Evolutionary conservation across 1,284 basidiomycete genomes (phyloP).

Genomic region (Irpex lacteus): DNA sequence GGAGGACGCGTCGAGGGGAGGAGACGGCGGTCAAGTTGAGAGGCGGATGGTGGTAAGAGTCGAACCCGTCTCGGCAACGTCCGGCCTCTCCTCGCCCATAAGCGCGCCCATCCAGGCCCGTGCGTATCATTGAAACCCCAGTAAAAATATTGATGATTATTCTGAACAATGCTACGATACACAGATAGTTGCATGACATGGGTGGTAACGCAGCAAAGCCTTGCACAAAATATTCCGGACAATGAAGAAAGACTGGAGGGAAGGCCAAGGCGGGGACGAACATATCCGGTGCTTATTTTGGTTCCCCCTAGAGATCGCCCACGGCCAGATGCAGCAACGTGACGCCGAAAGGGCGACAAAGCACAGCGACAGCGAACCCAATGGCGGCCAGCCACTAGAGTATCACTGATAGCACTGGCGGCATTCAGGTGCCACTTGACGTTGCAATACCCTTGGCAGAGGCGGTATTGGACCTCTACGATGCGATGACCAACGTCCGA

Average conservation of each 20-base stretch:
- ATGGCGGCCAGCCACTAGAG: no score
- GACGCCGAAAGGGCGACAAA: not conserved
- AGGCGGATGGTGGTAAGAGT: conserved; percentile 16
- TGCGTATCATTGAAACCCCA: not conserved
- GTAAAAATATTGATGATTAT: not conserved
- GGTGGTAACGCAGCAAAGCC: not conserved
- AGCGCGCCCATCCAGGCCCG: not conserved
- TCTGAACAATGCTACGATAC: not conserved
- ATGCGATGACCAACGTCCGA: not conserved
- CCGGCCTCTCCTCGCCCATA: conserved; percentile 5
- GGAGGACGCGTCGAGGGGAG: conserved; percentile 5
- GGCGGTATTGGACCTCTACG: not conserved
- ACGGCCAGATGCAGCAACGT: not conserved
- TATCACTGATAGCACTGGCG: no score
- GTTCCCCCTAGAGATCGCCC: not conserved
- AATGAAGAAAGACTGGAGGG: not conserved
- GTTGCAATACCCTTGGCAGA: no score
- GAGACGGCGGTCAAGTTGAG: conserved; percentile 6
- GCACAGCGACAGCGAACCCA: no score
- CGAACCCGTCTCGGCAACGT: conserved; percentile 16
- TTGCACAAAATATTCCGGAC: not conserved
- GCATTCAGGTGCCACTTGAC: not conserved
- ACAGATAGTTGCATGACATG: not conserved
- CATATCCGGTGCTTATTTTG: not conserved
- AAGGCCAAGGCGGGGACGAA: not conserved